Percentiles rank a stretch among this genome's conserved stretches.
These are phyloP conservation scores for Xerocomus brunneocitrinus DNA, from an alignment of 768 basidiomycete genomes.

Conservation along the genomic window DNA sequence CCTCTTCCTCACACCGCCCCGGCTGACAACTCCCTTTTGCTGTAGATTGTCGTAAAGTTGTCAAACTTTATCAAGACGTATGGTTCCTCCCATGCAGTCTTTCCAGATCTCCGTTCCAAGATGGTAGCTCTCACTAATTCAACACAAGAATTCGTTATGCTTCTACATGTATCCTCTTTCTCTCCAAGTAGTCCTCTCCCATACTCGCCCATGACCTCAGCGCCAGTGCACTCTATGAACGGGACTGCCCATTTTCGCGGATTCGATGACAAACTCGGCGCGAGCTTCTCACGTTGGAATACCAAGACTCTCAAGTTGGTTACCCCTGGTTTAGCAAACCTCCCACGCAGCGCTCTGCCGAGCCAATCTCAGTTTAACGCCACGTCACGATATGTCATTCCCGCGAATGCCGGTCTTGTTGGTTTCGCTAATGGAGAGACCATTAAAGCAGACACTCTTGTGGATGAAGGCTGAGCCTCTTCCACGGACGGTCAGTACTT, in stretches of 20 bases:
- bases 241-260: constrained; percentile 16
- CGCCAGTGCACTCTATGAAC: constrained; percentile 18
- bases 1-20: not conserved
- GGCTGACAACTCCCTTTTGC: constrained; percentile 8
- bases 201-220: constrained; percentile 52
- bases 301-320: constrained; percentile 40
- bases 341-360: constrained; percentile 52
- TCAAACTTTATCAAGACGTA: constrained; percentile 68
- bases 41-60: constrained; percentile 71
- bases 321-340: constrained; percentile 27
- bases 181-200: constrained; percentile 55
- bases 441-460: constrained; percentile 9
- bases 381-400: constrained; percentile 19
- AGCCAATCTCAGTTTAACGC: constrained; percentile 44
- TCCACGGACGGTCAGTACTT: constrained; percentile 12
- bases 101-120: constrained; percentile 57
- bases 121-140: constrained; percentile 76
- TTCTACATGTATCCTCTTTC: constrained; percentile 82
- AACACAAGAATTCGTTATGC: constrained; percentile 83
- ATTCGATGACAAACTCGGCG: constrained; percentile 46
- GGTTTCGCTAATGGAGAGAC: constrained; percentile 15
- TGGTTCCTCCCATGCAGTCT: constrained; percentile 52
- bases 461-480: constrained; percentile 32
- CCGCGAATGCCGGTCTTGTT: constrained; percentile 1
- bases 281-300: constrained; percentile 55